These are phyloP conservation scores for Penicillium riverlandense DNA, from an alignment of 495 filamentous ascomycete species.

Conservation along the genomic window DNA sequence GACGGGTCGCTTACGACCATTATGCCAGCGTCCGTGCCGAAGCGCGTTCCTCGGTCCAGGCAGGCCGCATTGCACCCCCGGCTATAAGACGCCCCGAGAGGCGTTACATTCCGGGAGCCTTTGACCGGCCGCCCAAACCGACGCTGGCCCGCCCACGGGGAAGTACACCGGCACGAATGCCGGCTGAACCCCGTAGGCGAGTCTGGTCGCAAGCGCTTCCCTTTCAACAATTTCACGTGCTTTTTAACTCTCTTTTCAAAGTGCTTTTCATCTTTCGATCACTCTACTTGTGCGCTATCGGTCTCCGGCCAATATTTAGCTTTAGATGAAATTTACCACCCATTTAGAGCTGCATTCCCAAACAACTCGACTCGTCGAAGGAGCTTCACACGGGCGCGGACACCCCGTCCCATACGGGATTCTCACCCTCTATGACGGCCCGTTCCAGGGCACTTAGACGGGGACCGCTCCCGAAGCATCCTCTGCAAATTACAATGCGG, in stretches of 20 bases:
- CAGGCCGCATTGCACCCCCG: constrained; percentile 40
- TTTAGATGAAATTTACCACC: constrained; percentile 67
- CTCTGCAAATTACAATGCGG: too few relatives aligned
- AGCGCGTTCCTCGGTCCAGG: constrained; percentile 49
- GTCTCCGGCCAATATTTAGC: constrained; percentile 64
- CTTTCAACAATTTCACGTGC: constrained; percentile 73
- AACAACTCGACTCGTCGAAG: background rate
- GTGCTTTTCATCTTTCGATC: constrained; percentile 20
- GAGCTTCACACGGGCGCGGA: too few relatives aligned
- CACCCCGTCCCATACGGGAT: too few relatives aligned
- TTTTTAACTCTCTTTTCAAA: constrained; percentile 36
- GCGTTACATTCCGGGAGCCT: constrained; percentile 52
- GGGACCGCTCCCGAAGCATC: too few relatives aligned
- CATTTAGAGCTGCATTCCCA: constrained; percentile 41
- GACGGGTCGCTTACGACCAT: constrained; percentile 14
- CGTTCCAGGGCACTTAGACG: too few relatives aligned
- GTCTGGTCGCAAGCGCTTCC: constrained; percentile 63
- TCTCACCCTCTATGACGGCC: too few relatives aligned
- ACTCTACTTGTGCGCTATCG: constrained; percentile 68
- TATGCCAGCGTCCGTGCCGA: constrained; percentile 42
- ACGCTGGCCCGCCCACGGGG: constrained; percentile 51
- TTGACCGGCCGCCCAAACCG: constrained; percentile 52
- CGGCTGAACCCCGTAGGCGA: constrained; percentile 46
- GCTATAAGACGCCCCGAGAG: constrained; percentile 56
- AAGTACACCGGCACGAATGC: constrained; percentile 51